phyloP scores from a whole-genome alignment of 2,329 filamentous ascomycete species.

The Passalora sequoiae region DNA sequence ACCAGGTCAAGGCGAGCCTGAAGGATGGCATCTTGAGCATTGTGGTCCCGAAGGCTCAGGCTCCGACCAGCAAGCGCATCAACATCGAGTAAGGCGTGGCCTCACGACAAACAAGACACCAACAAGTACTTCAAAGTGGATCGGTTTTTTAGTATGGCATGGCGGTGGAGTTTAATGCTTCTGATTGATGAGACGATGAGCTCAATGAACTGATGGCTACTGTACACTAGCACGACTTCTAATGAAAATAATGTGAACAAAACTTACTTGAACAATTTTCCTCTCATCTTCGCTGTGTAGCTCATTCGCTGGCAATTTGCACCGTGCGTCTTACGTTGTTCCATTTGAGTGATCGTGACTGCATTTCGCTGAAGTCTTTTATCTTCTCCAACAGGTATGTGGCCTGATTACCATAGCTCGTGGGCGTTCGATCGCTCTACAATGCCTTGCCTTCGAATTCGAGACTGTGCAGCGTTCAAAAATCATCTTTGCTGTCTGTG shows the following conservation, averaged over 20 bases:
- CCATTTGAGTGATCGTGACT: too few relatives aligned
- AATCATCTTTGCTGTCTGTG: too few relatives aligned
- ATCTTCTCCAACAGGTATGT: too few relatives aligned
- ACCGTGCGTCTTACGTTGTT: too few relatives aligned
- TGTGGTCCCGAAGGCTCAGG: slow-evolving; percentile 52
- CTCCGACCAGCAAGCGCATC: slow-evolving; percentile 49
- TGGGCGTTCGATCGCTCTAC: too few relatives aligned
- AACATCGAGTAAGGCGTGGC: slow-evolving; percentile 47
- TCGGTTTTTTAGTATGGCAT: slow-evolving; percentile 2
- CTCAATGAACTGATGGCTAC: not conserved
- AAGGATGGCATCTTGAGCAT: slow-evolving; percentile 58
- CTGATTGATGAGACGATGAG: not conserved
- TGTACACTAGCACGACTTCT: not conserved
- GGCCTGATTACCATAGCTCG: too few relatives aligned
- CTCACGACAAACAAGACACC: not conserved
- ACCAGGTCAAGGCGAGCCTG: slow-evolving; percentile 56
- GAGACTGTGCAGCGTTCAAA: too few relatives aligned
- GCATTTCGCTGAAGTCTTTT: too few relatives aligned
- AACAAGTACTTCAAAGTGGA: not conserved
- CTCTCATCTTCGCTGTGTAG: not conserved
- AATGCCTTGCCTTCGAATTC: too few relatives aligned
- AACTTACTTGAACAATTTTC: not conserved
- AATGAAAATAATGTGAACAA: not conserved
- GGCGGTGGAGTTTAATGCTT: not conserved
- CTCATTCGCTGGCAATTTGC: too few relatives aligned